Percentiles rank a stretch among this genome's conserved stretches.
phyloP scores from a whole-genome alignment of 148 eudicot species.

The Nepenthes gracilis region DNA sequence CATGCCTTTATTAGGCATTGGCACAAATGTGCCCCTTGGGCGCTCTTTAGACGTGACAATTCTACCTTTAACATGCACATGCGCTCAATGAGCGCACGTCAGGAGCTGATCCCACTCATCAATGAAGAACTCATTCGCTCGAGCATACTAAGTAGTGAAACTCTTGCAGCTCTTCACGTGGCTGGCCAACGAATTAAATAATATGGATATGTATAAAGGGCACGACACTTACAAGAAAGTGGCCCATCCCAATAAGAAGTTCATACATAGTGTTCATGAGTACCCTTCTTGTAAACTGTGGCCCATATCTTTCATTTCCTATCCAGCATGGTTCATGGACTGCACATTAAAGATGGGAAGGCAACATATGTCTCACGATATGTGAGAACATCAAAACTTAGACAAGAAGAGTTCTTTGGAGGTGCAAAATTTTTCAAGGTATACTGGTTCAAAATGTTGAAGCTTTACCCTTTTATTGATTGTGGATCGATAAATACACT shows the following conservation, averaged over 20 bases:
- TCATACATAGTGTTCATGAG: not conserved
- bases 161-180: too few relatives aligned
- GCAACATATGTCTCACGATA: slow-evolving; percentile 96
- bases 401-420: slow-evolving; percentile 81
- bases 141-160: too few relatives aligned
- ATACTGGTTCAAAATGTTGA: not conserved
- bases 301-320: not conserved
- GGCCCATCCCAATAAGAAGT: not conserved
- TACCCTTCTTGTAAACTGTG: not conserved
- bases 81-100: too few relatives aligned
- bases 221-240: not conserved
- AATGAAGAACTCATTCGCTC: too few relatives aligned
- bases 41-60: too few relatives aligned
- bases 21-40: too few relatives aligned
- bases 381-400: slow-evolving; percentile 73
- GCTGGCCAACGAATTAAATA: too few relatives aligned
- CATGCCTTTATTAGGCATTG: too few relatives aligned
- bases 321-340: slow-evolving; percentile 82
- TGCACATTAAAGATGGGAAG: slow-evolving; percentile 91
- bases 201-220: too few relatives aligned
- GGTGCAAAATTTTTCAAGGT: slow-evolving; percentile 95
- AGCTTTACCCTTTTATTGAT: too few relatives aligned
- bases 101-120: too few relatives aligned
- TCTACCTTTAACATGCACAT: too few relatives aligned
- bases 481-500: slow-evolving; percentile 13